Percentiles rank a stretch among this genome's conserved stretches.
These are phyloP conservation scores for Cercophora sp. DNA, from an alignment of 495 filamentous ascomycete genomes.

Conservation along the genomic window DNA sequence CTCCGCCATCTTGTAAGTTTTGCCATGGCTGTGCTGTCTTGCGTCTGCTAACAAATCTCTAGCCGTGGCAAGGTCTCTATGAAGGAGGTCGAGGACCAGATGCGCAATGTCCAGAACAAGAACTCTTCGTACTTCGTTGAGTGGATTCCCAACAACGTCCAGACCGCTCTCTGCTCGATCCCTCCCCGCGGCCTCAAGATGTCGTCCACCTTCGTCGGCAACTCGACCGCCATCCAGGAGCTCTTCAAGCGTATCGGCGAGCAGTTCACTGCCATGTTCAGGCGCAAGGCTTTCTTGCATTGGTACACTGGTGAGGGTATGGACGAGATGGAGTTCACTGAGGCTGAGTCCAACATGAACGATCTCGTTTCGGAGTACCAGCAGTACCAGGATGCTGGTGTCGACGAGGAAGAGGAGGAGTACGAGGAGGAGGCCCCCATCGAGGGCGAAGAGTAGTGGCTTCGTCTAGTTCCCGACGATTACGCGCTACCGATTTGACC, in stretches of 20 bases:
- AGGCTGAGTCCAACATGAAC: slow-evolving; percentile 99
- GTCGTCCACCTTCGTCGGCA: slow-evolving; percentile 98
- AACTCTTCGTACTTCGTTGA: slow-evolving; percentile 99
- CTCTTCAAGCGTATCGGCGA: slow-evolving; percentile 99
- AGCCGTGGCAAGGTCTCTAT: slow-evolving; percentile 99
- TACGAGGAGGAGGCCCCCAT: slow-evolving; percentile 57
- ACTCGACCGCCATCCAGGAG: slow-evolving; percentile 99
- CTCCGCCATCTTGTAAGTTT: slow-evolving; percentile 85
- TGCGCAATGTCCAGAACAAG: slow-evolving; percentile 99
- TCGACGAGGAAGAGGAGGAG: slow-evolving; percentile 66
- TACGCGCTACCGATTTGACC: too few relatives aligned
- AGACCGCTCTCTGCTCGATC: slow-evolving; percentile 99
- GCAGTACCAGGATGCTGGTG: slow-evolving; percentile 98
- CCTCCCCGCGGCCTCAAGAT: slow-evolving; percentile 97
- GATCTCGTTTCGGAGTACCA: slow-evolving; percentile 99
- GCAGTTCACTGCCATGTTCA: slow-evolving; percentile 99
- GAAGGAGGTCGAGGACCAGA: slow-evolving; percentile 99
- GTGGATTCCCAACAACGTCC: slow-evolving; percentile 99
- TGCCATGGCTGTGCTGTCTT: not conserved
- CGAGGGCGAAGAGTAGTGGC: slow-evolving; percentile 50
- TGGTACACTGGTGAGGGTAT: slow-evolving; percentile 99
- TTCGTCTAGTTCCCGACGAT: too few relatives aligned
- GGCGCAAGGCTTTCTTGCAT: slow-evolving; percentile 99
- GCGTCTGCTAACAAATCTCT: slow-evolving; percentile 26
- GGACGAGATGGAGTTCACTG: slow-evolving; percentile 99